phyloP scores from a whole-genome alignment of 1,139 yeast species.

The Candida tetrigidarum region DNA sequence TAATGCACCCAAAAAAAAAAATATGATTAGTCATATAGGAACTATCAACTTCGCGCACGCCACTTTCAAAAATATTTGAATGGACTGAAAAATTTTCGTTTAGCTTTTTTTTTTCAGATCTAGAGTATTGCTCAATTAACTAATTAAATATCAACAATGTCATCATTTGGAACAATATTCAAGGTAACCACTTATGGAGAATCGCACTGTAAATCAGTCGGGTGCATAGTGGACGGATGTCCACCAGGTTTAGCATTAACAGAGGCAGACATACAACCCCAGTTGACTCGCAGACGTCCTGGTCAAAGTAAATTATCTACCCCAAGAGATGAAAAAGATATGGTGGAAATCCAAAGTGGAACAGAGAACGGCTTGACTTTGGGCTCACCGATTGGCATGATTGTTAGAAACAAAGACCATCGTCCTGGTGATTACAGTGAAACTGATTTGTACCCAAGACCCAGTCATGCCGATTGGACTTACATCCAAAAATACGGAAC shows the following conservation, averaged over 20 bases:
- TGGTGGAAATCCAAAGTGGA: constrained; percentile 92
- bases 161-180: constrained; percentile 49
- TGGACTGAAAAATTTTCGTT: neutral
- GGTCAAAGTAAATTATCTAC: constrained; percentile 94
- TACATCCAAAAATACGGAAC: constrained; percentile 88
- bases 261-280: constrained; percentile 93
- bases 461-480: constrained; percentile 97
- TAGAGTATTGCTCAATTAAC: too few relatives aligned
- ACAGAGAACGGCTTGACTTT: constrained; percentile 89
- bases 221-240: constrained; percentile 97
- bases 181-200: constrained; percentile 96
- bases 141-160: too few relatives aligned
- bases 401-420: constrained; percentile 92
- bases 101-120: neutral
- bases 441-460: constrained; percentile 94
- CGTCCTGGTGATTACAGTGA: constrained; percentile 96
- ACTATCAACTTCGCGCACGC: too few relatives aligned
- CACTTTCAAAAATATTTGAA: too few relatives aligned
- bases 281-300: constrained; percentile 94
- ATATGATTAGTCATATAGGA: constrained; percentile 1
- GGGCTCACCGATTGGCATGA: constrained; percentile 96
- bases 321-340: constrained; percentile 94
- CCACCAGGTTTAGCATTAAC: constrained; percentile 91
- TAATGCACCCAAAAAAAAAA: neutral
- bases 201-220: constrained; percentile 98